Evolutionary conservation across 306 rosid species (phyloP).

Genomic region (Cucurbita pepo): DNA sequence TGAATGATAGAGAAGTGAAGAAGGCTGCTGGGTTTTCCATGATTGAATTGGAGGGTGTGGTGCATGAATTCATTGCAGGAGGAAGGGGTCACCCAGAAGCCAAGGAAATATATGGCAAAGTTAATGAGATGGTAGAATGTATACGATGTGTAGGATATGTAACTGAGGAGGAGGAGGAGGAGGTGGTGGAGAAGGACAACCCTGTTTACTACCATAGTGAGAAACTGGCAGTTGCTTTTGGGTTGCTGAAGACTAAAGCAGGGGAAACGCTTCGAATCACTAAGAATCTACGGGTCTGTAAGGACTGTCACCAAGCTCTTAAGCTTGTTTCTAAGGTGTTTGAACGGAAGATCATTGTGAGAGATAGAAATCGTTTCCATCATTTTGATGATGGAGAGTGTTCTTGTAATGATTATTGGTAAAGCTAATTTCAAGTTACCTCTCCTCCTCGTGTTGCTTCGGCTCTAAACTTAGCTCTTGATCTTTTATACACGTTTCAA

Average conservation of each 20-base stretch:
- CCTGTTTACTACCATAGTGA: constrained; percentile 42
- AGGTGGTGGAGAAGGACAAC: constrained; percentile 32
- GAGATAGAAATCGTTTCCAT: constrained; percentile 58
- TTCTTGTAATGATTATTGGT: constrained; percentile 53
- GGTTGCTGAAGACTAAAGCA: constrained; percentile 27
- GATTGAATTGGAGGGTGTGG: constrained; percentile 42
- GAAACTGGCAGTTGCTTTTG: constrained; percentile 49
- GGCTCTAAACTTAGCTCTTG: too few species aligned
- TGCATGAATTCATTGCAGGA: constrained; percentile 45
- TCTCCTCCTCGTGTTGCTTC: background rate
- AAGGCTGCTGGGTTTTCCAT: constrained; percentile 45
- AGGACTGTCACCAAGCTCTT: constrained; percentile 52
- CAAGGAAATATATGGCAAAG: constrained; percentile 21
- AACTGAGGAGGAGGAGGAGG: constrained; percentile 28
- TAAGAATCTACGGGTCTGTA: constrained; percentile 49
- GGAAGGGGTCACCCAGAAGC: constrained; percentile 34
- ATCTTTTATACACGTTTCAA: too few species aligned
- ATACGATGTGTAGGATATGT: constrained; percentile 27
- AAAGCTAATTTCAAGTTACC: background rate
- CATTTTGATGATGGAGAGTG: constrained; percentile 46
- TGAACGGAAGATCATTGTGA: constrained; percentile 30
- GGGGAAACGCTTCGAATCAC: constrained; percentile 41
- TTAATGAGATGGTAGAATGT: constrained; percentile 30
- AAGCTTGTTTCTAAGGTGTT: constrained; percentile 37
- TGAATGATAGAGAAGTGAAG: constrained; percentile 53